Evolutionary conservation across 2,329 filamentous ascomycete genomes (phyloP).

Genomic region (Rhynchosporium agropyri): DNA sequence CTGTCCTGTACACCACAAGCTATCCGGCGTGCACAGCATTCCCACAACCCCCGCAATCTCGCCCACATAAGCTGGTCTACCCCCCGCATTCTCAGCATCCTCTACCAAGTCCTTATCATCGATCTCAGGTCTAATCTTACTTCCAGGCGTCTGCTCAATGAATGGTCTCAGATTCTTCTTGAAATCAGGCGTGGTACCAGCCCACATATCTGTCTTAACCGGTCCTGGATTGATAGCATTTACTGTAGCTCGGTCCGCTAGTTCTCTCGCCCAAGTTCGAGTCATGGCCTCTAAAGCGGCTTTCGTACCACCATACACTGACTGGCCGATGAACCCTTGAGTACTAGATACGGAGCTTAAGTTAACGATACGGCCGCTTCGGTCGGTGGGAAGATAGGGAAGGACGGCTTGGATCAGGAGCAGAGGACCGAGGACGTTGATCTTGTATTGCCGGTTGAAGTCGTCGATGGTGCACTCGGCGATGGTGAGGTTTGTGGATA

Average conservation of each 20-base stretch:
- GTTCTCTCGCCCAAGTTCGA: conserved; percentile 65
- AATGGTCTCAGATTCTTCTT: conserved; percentile 61
- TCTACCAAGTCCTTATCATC: conserved; percentile 65
- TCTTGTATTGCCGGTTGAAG: conserved; percentile 72
- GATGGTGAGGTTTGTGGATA: conserved; percentile 65
- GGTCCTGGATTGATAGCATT: conserved; percentile 69
- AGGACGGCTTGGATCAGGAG: conserved; percentile 74
- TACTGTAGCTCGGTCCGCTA: conserved; percentile 63
- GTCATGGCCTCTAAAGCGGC: conserved; percentile 70
- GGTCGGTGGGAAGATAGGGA: conserved; percentile 70
- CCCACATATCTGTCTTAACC: conserved; percentile 69
- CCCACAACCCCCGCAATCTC: conserved; percentile 77
- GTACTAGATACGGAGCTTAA: conserved; percentile 60
- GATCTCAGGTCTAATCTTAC: conserved; percentile 59
- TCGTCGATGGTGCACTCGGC: conserved; percentile 64
- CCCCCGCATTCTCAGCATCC: conserved; percentile 56
- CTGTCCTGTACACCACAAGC: conserved; percentile 77
- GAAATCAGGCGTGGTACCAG: conserved; percentile 57
- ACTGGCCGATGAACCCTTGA: conserved; percentile 60
- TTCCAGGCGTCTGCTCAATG: conserved; percentile 66
- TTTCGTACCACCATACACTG: conserved; percentile 67
- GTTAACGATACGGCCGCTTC: conserved; percentile 66
- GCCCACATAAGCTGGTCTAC: conserved; percentile 64
- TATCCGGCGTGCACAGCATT: conserved; percentile 73
- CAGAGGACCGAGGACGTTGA: conserved; percentile 82